These are phyloP conservation scores for Knufia petricola DNA, from an alignment of 2,329 filamentous ascomycete species.

Conservation along the genomic window DNA sequence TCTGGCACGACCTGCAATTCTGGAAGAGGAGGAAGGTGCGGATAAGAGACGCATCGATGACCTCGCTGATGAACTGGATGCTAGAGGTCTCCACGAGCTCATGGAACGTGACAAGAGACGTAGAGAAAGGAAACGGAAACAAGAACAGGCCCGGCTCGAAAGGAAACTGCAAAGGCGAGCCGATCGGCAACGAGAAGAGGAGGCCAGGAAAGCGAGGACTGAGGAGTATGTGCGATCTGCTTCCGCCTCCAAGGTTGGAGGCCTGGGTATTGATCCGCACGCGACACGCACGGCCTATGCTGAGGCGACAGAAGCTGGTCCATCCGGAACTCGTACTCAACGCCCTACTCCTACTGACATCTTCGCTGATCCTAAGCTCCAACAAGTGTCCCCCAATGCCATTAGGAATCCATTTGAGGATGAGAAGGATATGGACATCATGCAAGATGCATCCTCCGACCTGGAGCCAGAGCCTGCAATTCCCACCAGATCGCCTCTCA, in stretches of 20 bases:
- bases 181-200: conserved; percentile 47
- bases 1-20: conserved; percentile 38
- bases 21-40: conserved; percentile 47
- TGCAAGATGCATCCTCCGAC: conserved; percentile 14
- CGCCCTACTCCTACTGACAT: conserved; percentile 9
- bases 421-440: conserved; percentile 21
- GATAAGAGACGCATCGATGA: conserved; percentile 56
- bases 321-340: conserved; percentile 9
- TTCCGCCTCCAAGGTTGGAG: conserved; percentile 2
- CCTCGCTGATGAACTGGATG: conserved; percentile 75
- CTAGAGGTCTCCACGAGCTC: conserved; percentile 72
- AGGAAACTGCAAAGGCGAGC: conserved; percentile 37
- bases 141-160: conserved; percentile 55
- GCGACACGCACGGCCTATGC: background rate
- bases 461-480: conserved; percentile 18
- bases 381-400: conserved; percentile 2
- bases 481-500: conserved; percentile 17
- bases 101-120: conserved; percentile 83
- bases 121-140: conserved; percentile 62
- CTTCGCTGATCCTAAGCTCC: conserved; percentile 14
- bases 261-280: background rate
- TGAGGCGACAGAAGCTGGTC: conserved; percentile 11
- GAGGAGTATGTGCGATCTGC: conserved; percentile 12
- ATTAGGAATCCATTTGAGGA: conserved; percentile 23
- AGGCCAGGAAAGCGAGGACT: conserved; percentile 19